Evolutionary conservation across 768 basidiomycete species (phyloP), one percentile per base, ranked within the genome.

Genomic region (Lactifluus pinguis): DNA sequence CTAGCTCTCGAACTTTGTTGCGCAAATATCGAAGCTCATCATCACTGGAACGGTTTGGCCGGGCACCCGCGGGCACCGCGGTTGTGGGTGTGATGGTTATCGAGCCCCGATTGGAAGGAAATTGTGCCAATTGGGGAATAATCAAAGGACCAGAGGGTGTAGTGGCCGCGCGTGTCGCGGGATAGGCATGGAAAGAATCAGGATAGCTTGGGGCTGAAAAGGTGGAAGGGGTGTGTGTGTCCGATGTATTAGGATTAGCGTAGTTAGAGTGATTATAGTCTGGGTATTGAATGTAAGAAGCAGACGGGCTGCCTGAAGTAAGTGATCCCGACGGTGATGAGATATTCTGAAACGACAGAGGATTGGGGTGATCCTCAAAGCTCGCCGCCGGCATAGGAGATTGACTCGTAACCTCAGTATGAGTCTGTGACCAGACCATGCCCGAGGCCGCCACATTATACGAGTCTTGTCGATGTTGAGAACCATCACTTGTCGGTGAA

Each of bases 1-100:
- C 86, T 41, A 88, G 78, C 62, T 89, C 84, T 19, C 75, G 79
- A 52, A 89, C 74, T 61, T 76, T 78, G 64, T 77, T 80, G 44
- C 80, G 81, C 30, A 90, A 79, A 32, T 72, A 74, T 21, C 72
- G 75, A 49, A 86, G 70, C 67, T 88, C 85, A 6, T 78, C 78
- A 32, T 83, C 79, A 56, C 67, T 49, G 21, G 67, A 57, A 42
- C 69, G 69, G 39, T 68, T 60, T 17, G 68, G 49, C 4, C 69
- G 68, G 45, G 64, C 51, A 54, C 66, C 54, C 49, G 64, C 50
- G 52, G 70, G 44, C 0, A 67, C 60, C 4, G 67, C 62, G 38
- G 64, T 63, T 2, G 66, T 63, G 13, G 66, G 58, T 6, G 67
- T 61, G 19, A 71, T 65, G 25, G 69, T 64, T 29, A 71, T 56